Percentiles rank a stretch among this genome's conserved stretches.
Evolutionary conservation across 306 rosid species (phyloP).

Genomic region (Vachellia collinsii): DNA sequence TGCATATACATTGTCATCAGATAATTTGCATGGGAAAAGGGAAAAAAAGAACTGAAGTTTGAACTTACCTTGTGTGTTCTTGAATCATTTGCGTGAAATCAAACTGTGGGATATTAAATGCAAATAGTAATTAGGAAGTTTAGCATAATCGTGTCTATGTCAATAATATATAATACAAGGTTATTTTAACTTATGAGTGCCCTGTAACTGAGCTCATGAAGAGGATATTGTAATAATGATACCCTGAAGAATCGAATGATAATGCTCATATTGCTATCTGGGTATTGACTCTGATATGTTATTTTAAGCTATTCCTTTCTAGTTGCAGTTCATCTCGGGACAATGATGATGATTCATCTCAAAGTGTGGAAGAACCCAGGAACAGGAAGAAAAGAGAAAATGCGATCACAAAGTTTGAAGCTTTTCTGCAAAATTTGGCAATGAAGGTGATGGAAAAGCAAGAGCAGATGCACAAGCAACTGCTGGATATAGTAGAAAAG

Average conservation of each 20-base stretch:
- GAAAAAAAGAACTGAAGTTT: not conserved
- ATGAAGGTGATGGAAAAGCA: slow-evolving; percentile 76
- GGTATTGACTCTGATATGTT: not conserved
- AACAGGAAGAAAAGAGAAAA: slow-evolving; percentile 58
- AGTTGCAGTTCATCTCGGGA: slow-evolving; percentile 63
- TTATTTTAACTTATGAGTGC: slow-evolving; percentile 14
- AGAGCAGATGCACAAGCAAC: slow-evolving; percentile 73
- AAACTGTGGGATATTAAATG: not conserved
- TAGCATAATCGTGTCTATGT: slow-evolving; percentile 8
- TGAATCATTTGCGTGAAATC: not conserved
- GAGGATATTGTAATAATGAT: not conserved
- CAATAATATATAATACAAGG: not conserved
- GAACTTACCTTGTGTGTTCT: not conserved
- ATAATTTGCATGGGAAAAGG: not conserved
- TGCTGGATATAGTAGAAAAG: slow-evolving; percentile 69
- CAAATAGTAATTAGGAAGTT: not conserved
- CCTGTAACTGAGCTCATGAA: slow-evolving; percentile 3
- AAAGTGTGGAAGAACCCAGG: slow-evolving; percentile 31
- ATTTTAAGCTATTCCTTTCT: slow-evolving; percentile 8
- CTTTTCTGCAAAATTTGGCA: slow-evolving; percentile 60
- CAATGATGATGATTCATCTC: slow-evolving; percentile 35
- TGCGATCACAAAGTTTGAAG: slow-evolving; percentile 46
- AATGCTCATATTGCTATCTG: not conserved
- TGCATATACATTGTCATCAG: not conserved
- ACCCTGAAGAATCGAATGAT: not conserved